Base-by-base conservation (phyloP, 129 eudicot species). In the Scalesia atractyloides region DNA sequence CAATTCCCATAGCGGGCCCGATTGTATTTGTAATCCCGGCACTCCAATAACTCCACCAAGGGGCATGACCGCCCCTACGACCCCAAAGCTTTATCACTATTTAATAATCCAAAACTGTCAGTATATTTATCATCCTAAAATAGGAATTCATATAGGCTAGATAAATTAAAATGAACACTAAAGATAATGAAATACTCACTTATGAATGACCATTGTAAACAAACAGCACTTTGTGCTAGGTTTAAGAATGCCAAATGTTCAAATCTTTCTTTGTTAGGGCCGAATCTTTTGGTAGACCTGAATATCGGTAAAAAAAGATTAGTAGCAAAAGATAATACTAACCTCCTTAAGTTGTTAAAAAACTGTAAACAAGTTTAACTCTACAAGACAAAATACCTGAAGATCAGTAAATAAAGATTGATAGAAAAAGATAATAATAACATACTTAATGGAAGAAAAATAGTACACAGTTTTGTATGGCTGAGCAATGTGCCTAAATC, bases 41-140 rank as follows among this genome's bases (percentile, higher is more conserved):
- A 85, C 99, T 91, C 99, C 99, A 95, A 22, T 83, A 95, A 86
- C 91, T 95, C 97, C 99, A 80, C 96, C 99, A 95, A 12, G 99
- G 99, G 64, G 99, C 97, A 78, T 91, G 97, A 26, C 80, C 87
- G 63, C 82, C 74, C 24, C 84, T 80, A 52, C 91, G 83, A 36
- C 96, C 84, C 99, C 99, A 95, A 34, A 95, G 76, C 78, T 75
- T 91, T 39, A 91, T 79, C 99, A 95, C 99, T 91, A 77, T 34
- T 70, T 46, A 41, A 81, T 47, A 67, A 76, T 34, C 65, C 20
- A 13, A 67, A 70, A 62, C 49, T 63, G 62, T 84, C 50, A 68
- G 48, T 33, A 76, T 53, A 24, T 49, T 69, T 14, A 14, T 48
- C 18, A 36, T n/a, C 70, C n/a, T 20, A 50, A 53, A 19, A 26